These are phyloP conservation scores for Nigrospora oryzae DNA, from an alignment of 2,329 filamentous ascomycete genomes.

Conservation along the genomic window DNA sequence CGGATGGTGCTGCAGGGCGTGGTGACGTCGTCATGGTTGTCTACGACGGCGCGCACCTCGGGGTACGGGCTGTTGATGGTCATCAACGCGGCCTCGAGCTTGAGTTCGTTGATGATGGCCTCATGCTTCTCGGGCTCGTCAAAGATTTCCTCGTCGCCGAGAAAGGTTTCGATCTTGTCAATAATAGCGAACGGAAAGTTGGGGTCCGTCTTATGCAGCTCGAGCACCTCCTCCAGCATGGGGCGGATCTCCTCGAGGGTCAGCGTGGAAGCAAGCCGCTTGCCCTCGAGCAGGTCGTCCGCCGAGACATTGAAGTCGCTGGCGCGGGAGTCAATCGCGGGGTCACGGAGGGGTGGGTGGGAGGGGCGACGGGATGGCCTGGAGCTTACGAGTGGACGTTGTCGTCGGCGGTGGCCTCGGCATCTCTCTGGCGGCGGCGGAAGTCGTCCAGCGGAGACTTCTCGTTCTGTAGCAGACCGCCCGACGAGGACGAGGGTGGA, in stretches of 20 bases:
- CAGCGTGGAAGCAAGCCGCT: conserved; percentile 10
- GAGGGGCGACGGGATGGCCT: too few species aligned
- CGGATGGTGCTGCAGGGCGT: conserved; percentile 32
- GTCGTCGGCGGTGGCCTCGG: too few species aligned
- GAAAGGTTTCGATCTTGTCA: conserved; percentile 29
- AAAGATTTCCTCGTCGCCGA: conserved; percentile 17
- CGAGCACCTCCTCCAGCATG: conserved; percentile 27
- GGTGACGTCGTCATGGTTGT: conserved; percentile 27
- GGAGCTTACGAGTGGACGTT: too few species aligned
- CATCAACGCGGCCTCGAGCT: conserved; percentile 22
- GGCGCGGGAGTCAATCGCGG: background rate
- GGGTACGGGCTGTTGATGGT: conserved; percentile 27
- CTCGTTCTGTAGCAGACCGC: too few species aligned
- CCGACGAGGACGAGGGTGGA: too few species aligned
- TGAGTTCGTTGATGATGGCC: conserved; percentile 22
- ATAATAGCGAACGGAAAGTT: conserved; percentile 36
- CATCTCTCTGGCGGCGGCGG: too few species aligned
- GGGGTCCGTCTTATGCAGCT: conserved; percentile 34
- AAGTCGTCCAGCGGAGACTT: too few species aligned
- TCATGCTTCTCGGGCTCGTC: conserved; percentile 26
- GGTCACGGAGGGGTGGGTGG: too few species aligned
- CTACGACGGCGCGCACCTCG: conserved; percentile 36
- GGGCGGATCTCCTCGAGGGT: conserved; percentile 13
- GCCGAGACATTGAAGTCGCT: conserved; percentile 17
- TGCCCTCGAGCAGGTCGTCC: conserved; percentile 13